Evolutionary conservation across 1,139 yeast genomes (phyloP), one percentile per base, ranked within the genome.

Genomic region (Geotrichum macrosporum): DNA sequence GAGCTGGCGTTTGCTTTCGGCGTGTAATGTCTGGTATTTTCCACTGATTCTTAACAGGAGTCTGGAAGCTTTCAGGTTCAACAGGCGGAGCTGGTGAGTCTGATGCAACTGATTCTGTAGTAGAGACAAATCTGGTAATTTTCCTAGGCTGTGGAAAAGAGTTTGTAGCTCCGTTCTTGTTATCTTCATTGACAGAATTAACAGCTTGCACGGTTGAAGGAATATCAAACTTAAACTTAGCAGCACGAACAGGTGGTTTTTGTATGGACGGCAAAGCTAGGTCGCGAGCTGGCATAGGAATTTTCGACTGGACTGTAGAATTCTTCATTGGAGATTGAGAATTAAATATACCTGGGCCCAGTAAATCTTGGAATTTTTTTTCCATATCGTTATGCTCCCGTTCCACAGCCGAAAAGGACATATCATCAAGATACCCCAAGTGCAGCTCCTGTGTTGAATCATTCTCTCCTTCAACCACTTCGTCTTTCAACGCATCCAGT

Each of bases 371-470:
- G 20, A 45, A 41, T n/a, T 26, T 40, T 18, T 24, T 44, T 18
- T 44, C 48, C 4, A 46, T 40, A 9, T 40, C 46, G 12, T 38
- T 19, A 15, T 44, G 43, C 27, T 45, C 47, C 12, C 47, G 33
- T 22, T 48, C 51, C 15, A 48, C 40, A 3, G 44, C 51, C 2
- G 49, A 44, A 31, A 41, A 39, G 8, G 48, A 44, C 13, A 47
- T 35, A 3, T 34, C 46, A 6, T 47, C 43, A 9, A 37, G 33
- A n/a, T 37, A 13, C 12, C 34, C 29, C 9, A 21, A 21, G 2
- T 2, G 6, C 12, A 4, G 10, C 4, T 35, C 38, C 8, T 18
- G 5, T 19, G 19, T 34, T 3, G 22, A 12, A 4, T 6, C 5
- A 19, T 34, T 19, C 9, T 10, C 19, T n/a, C 10, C 5, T 13